Conservation (phyloP, 495 filamentous ascomycete genomes). For the Lindgomyces ingoldianus region DNA sequence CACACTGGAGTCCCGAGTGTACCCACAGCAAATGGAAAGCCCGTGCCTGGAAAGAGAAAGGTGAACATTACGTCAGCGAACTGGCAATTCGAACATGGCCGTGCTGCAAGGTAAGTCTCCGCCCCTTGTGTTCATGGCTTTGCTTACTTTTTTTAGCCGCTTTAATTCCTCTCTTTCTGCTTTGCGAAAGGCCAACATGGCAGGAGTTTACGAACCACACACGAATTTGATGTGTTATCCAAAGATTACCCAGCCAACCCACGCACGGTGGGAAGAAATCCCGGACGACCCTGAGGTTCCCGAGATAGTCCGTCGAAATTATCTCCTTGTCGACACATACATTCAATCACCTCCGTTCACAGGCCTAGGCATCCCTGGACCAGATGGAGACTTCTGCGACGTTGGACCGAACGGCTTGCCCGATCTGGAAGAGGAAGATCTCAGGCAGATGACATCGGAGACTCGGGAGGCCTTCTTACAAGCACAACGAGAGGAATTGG, state of each 20-base stretch:
- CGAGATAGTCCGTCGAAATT: slow-evolving; percentile 67
- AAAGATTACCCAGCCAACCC: slow-evolving; percentile 84
- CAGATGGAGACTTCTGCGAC: slow-evolving; percentile 61
- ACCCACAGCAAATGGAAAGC: slow-evolving; percentile 73
- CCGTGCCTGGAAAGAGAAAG: slow-evolving; percentile 73
- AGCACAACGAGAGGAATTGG: slow-evolving; percentile 59
- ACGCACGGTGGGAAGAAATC: slow-evolving; percentile 75
- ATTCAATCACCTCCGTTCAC: slow-evolving; percentile 62
- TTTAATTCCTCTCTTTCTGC: slow-evolving; percentile 74
- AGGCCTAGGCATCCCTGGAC: slow-evolving; percentile 63
- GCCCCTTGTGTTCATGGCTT: not conserved
- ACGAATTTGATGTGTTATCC: slow-evolving; percentile 90
- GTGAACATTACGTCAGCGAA: slow-evolving; percentile 93
- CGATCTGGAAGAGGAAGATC: slow-evolving; percentile 65
- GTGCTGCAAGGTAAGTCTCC: slow-evolving; percentile 73
- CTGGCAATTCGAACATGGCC: slow-evolving; percentile 94
- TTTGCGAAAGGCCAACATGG: slow-evolving; percentile 64
- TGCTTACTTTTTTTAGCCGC: slow-evolving; percentile 56
- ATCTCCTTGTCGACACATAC: slow-evolving; percentile 70
- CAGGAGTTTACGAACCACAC: slow-evolving; percentile 87
- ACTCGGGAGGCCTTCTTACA: slow-evolving; percentile 69
- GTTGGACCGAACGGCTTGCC: slow-evolving; percentile 66
- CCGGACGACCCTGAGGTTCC: slow-evolving; percentile 49
- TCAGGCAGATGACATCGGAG: slow-evolving; percentile 68
- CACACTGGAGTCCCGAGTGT: slow-evolving; percentile 78